These are phyloP conservation scores for Ogataea corticis DNA, from an alignment of 805 yeast species.

Conservation along the genomic window DNA sequence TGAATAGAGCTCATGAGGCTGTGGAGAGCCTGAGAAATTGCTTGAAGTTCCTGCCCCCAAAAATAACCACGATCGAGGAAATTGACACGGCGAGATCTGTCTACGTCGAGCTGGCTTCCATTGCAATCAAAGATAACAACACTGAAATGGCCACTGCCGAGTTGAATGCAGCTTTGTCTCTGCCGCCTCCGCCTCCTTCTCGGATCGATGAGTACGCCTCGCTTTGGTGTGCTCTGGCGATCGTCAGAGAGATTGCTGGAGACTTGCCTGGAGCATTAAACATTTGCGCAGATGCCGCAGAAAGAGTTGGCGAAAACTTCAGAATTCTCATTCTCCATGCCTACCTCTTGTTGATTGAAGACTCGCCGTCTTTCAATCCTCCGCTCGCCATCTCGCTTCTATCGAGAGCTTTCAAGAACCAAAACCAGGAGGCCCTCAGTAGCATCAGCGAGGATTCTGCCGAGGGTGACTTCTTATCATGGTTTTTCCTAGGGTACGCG, in stretches of 20 bases:
- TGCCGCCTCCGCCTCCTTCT: conserved; percentile 49
- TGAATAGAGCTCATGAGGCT: conserved; percentile 47
- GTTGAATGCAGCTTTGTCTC: conserved; percentile 47
- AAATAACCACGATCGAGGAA: conserved; percentile 34
- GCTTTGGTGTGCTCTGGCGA: conserved; percentile 54
- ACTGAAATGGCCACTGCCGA: conserved; percentile 51
- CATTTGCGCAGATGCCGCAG: conserved; percentile 50
- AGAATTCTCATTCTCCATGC: conserved; percentile 49
- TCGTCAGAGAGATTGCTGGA: conserved; percentile 51
- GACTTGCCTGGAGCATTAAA: conserved; percentile 50
- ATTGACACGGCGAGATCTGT: conserved; percentile 50
- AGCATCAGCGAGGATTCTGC: conserved; percentile 19
- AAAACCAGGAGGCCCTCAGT: conserved; percentile 20
- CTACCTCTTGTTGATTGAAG: conserved; percentile 42
- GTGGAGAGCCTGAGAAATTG: conserved; percentile 47
- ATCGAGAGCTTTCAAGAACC: conserved; percentile 31
- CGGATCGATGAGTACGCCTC: conserved; percentile 48
- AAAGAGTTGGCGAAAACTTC: conserved; percentile 45
- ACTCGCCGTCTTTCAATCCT: conserved; percentile 35
- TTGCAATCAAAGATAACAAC: conserved; percentile 53
- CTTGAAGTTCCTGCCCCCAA: conserved; percentile 41
- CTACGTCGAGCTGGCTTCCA: conserved; percentile 56
- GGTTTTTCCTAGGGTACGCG: conserved; percentile 56
- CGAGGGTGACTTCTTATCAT: conserved; percentile 55
- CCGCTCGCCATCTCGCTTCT: conserved; percentile 39